These are phyloP conservation scores for Lachnellula cervina DNA, from an alignment of 2,329 filamentous ascomycete species.

Conservation along the genomic window DNA sequence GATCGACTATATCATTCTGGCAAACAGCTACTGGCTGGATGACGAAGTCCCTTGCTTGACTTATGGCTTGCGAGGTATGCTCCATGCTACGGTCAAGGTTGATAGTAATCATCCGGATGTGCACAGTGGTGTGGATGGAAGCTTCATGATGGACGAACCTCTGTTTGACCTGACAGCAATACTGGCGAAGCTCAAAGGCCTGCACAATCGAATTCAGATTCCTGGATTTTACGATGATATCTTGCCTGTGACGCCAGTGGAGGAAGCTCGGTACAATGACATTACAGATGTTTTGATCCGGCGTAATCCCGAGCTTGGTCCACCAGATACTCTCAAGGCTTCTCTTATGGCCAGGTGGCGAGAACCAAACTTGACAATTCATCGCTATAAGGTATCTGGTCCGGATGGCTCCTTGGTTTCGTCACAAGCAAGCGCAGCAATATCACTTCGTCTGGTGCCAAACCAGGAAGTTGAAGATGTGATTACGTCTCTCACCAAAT, in stretches of 20 bases:
- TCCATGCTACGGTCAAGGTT: slow-evolving; percentile 86
- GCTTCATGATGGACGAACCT: slow-evolving; percentile 82
- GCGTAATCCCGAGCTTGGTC: slow-evolving; percentile 57
- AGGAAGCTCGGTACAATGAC: slow-evolving; percentile 76
- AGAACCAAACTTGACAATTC: slow-evolving; percentile 89
- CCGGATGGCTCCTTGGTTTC: slow-evolving; percentile 91
- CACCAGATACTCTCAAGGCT: slow-evolving; percentile 67
- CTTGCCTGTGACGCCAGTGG: slow-evolving; percentile 66
- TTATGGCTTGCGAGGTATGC: slow-evolving; percentile 87
- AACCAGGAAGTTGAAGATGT: slow-evolving; percentile 85
- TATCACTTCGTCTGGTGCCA: slow-evolving; percentile 88
- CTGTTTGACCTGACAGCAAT: slow-evolving; percentile 85
- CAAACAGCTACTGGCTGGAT: slow-evolving; percentile 98
- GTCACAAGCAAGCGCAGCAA: slow-evolving; percentile 77
- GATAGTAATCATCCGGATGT: slow-evolving; percentile 83
- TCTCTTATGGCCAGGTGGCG: slow-evolving; percentile 93
- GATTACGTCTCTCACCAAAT: slow-evolving; percentile 59
- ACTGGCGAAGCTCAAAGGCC: slow-evolving; percentile 75
- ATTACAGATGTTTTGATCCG: slow-evolving; percentile 73
- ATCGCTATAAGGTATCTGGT: slow-evolving; percentile 87
- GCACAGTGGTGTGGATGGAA: slow-evolving; percentile 96
- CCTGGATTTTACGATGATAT: slow-evolving; percentile 87
- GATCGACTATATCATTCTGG: slow-evolving; percentile 89
- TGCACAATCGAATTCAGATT: slow-evolving; percentile 74
- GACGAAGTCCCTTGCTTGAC: slow-evolving; percentile 94